These are phyloP conservation scores for Hamiltosporidium tvaerminnensis DNA, from an alignment of 371 early-diverging fungal species.

Conservation along the genomic window DNA sequence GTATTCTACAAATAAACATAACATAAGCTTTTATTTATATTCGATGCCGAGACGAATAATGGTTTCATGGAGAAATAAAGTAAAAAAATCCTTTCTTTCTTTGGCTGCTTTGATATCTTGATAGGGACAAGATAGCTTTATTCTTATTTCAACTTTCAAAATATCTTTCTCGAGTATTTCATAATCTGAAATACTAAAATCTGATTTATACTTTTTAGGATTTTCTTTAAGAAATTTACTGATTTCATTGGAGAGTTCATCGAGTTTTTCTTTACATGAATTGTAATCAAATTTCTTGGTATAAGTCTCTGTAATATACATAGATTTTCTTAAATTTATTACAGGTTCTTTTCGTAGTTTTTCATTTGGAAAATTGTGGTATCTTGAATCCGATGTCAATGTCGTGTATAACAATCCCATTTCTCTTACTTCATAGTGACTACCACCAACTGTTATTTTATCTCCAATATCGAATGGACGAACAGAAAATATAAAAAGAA, in stretches of 20 bases:
- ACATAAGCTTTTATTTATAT: no score
- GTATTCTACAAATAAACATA: no score
- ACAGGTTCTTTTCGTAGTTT: slow-evolving; percentile 22
- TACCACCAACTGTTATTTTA: slow-evolving; percentile 17
- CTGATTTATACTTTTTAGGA: slow-evolving; percentile 8
- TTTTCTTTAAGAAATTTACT: slow-evolving; percentile 6
- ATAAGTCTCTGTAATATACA: slow-evolving; percentile 11
- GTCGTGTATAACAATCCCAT: slow-evolving; percentile 34
- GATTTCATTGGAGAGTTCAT: slow-evolving; percentile 7
- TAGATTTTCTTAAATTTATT: slow-evolving; percentile 28
- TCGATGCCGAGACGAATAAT: no score
- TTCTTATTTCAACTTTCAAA: slow-evolving; percentile 14
- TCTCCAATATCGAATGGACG: slow-evolving; percentile 46
- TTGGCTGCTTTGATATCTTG: slow-evolving; percentile 7
- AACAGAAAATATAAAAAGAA: slow-evolving; percentile 42
- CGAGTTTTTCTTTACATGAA: slow-evolving; percentile 14
- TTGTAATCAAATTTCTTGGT: slow-evolving; percentile 8
- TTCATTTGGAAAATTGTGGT: slow-evolving; percentile 21
- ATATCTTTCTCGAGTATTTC: neutral
- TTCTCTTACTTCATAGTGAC: slow-evolving; percentile 25
- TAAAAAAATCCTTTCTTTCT: slow-evolving; percentile 24
- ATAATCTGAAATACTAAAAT: slow-evolving; percentile 14
- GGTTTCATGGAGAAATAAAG: slow-evolving; percentile 12
- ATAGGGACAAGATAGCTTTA: slow-evolving; percentile 16
- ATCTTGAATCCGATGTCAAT: slow-evolving; percentile 13